Base-by-base conservation (phyloP, 805 yeast genomes). In the Nakazawaea ernobii region DNA sequence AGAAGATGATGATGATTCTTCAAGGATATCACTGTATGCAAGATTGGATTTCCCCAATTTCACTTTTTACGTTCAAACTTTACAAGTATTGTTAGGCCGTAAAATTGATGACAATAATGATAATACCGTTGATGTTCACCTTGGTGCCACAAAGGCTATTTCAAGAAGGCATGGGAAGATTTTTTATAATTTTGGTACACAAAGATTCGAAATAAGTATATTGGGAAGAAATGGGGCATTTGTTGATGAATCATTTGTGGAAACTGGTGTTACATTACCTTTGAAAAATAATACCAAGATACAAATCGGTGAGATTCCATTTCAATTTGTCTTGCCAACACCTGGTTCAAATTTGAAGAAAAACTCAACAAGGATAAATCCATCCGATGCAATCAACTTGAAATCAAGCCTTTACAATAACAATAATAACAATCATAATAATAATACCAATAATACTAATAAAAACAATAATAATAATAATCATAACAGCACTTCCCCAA, bases 161-260 rank as follows among this genome's bases (percentile, higher is more conserved):
- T 89, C 97, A 6, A 71, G 99, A 60, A 74, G 89, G 50, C 99
- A 94, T 65, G 99, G 98, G 4, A 91, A 88, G 65, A 92, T 94
- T 13, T 92, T 91, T 62, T 94, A 92, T 69, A 94, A 94, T 62
- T 94, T 94, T 66, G 98, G 97, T 3, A 90, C 95, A 3, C 98
- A 92, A 61, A 69, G 96, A 53, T 94, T 94, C 60, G 99, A 94
- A 65, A 69, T 94, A 39, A 83, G 95, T 8, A 90, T 94, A 1
- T 72, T 91, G 55, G 99, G 99, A 15, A 77, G 96, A 56, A 94
- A 94, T 63, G 99, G 99, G 35, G 97, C 97, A 2, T 94, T 94
- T 71, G 96, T 94, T 3, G 94, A 92, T 63, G 96, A 90, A 54
- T 73, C 72, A 32, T 94, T 92, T 63, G 84, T 94, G 6, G 97